Base-by-base conservation (phyloP, 192 early-diverging fungal species). In the Phycomyces blakesleeanus region DNA sequence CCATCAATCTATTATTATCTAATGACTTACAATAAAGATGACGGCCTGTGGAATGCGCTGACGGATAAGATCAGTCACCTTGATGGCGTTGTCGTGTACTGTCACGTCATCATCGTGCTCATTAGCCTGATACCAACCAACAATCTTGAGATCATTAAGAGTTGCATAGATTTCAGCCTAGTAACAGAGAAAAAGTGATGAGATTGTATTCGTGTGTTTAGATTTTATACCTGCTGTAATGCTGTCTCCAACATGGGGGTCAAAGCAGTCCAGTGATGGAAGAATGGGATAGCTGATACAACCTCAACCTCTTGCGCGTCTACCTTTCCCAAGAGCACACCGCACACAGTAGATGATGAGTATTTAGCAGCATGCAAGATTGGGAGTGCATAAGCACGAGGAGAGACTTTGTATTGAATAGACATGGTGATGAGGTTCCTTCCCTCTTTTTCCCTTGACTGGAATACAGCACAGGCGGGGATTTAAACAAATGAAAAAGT, bases 191-290 rank as follows among this genome's bases (percentile, higher is more conserved):
- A 14, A 6, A 14, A n/a, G 44, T 11, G 4, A 47, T 3, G 4
- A 47, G 44, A 11, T 3, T 10, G 14, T 14, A 41, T 41, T 10
- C 6, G 40, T 10, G 14, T 41, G 37, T 42, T n/a, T n/a, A n/a
- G n/a, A n/a, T n/a, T n/a, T 21, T 54, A 39, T 77, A 87, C 89
- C 81, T 92, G 91, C 55, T 92, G 87, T 61, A 95, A 73, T 26
- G 93, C 92, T 6, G 90, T 80, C 71, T 95, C 91, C 11, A 91
- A 78, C 85, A 93, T 89, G 51, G 93, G 90, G 0, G 91, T 81
- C 63, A 93, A 76, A 15, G 84, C 83, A 29, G 80, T 79, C 83
- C 89, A 89, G 61, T 87, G 84, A 80, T 97, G 95, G 57, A 90
- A 83, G 16, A 93, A 78, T 47, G 95, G 93, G 22, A 97, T 70